Evolutionary conservation across 2,329 filamentous ascomycete species (phyloP).

Genomic region (Neofusicoccum ribis): DNA sequence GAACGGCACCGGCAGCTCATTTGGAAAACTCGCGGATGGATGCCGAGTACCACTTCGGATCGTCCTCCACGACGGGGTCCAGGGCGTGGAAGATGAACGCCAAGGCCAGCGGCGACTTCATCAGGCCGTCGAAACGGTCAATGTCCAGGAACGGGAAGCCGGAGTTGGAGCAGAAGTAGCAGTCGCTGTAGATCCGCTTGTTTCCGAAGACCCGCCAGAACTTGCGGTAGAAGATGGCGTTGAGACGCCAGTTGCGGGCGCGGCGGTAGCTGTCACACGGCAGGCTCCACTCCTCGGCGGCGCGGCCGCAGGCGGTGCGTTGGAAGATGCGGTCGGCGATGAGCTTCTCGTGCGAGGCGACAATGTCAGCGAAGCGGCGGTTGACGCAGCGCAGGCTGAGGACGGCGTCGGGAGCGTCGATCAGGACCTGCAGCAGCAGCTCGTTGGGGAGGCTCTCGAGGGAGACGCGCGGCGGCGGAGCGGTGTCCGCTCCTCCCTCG

Average conservation of each 20-base stretch:
- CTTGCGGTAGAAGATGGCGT: constrained; percentile 20
- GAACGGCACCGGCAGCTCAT: background rate
- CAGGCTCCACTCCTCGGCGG: constrained; percentile 2
- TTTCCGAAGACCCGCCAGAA: constrained; percentile 19
- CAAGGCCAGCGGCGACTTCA: constrained; percentile 12
- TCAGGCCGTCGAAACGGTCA: constrained; percentile 16
- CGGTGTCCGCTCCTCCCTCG: background rate
- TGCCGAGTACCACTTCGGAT: constrained; percentile 16
- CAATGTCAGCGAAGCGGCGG: constrained; percentile 12
- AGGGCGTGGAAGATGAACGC: constrained; percentile 17
- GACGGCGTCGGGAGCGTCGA: constrained; percentile 2
- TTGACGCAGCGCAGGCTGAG: constrained; percentile 16
- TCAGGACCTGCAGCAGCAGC: constrained; percentile 14
- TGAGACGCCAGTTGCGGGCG: constrained; percentile 15
- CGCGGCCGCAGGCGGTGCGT: constrained; percentile 6
- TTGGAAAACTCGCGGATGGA: constrained; percentile 5
- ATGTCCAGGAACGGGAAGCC: constrained; percentile 18
- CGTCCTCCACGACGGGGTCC: constrained; percentile 12
- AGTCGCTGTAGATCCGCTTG: constrained; percentile 19
- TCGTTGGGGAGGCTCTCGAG: constrained; percentile 17
- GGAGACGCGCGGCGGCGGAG: background rate
- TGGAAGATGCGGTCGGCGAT: constrained; percentile 17
- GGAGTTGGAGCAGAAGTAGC: constrained; percentile 16
- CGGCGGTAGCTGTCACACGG: constrained; percentile 15
- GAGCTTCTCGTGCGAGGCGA: constrained; percentile 15